A percentile compares a stretch with the other conserved stretches of the same genome.
Evolutionary conservation across 345 rosid genomes (phyloP).

Genomic region (Conringia planisiliqua): DNA sequence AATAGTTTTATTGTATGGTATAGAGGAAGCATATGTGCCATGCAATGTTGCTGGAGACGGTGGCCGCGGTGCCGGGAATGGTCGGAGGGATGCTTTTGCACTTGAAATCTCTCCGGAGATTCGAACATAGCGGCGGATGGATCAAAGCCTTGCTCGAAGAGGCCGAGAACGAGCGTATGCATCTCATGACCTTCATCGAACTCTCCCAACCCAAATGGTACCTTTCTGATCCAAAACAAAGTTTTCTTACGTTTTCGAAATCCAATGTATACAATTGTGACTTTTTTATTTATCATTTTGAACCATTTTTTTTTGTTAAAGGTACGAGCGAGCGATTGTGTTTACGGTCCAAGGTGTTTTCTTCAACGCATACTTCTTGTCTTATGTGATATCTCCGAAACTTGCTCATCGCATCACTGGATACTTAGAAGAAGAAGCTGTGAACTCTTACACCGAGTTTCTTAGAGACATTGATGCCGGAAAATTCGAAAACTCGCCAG

Average conservation of each 20-base stretch:
- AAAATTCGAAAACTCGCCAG: constrained; percentile 45
- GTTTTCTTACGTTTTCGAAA: not conserved
- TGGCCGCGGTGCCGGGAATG: constrained; percentile 66
- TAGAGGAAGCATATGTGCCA: constrained; percentile 70
- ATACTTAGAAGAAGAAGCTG: constrained; percentile 63
- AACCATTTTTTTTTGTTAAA: not conserved
- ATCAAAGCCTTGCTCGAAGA: constrained; percentile 64
- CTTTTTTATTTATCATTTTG: not conserved
- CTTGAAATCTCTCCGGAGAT: constrained; percentile 52
- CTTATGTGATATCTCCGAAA: constrained; percentile 53
- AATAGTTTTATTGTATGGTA: not conserved
- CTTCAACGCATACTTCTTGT: constrained; percentile 53
- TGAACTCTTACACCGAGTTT: constrained; percentile 55
- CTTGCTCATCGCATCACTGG: constrained; percentile 59
- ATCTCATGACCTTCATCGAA: constrained; percentile 64
- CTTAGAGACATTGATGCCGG: constrained; percentile 57
- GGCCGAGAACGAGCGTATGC: constrained; percentile 69
- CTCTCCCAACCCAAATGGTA: constrained; percentile 49
- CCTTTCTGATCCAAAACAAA: not conserved
- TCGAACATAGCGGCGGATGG: constrained; percentile 70
- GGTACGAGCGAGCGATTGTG: constrained; percentile 53
- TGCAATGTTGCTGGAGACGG: constrained; percentile 64
- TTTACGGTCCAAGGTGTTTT: constrained; percentile 58
- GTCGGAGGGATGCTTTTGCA: constrained; percentile 68
- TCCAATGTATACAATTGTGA: not conserved